Base-by-base conservation (phyloP, 2,329 filamentous ascomycete genomes). In the Trichoderma guizhouense region DNA sequence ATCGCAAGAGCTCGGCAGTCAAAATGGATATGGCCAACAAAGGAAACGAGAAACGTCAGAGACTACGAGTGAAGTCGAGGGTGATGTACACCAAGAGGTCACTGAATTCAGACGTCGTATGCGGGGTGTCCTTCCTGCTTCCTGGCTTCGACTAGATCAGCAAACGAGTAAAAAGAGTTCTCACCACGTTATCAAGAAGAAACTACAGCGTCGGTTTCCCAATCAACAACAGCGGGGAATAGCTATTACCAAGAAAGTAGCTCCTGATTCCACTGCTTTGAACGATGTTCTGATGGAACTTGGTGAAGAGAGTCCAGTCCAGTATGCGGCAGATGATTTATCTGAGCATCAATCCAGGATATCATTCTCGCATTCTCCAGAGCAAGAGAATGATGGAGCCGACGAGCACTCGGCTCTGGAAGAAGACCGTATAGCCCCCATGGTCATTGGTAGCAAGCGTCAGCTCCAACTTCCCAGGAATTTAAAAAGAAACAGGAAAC, bases 81-180 rank as follows among this genome's bases (percentile, higher is more conserved):
- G 76, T 4, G 77, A 75, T n/a, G 80, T 81, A 11, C 80, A 81
- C 2, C 83, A 87, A 28, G 76, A 81, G 14, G 81, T 81, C n/a
- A 78, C 82, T 30, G 78, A 76, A 24, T 81, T 83, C 71, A 81
- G 82, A 43, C 85, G 80, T 67, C 83, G 84, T 66, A 88, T 91
- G 62, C 84, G 84, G 68, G 89, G 89, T 26, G 89, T 91, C 8
- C 83, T 91, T 58, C 90, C 90, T 51, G 90, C 90, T n/a, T 92
- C 90, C 7, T 91, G 89, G 87, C 83, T 91, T 70, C 86, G 89
- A 55, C 78, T 92, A 28, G 88, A 91, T 76, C 85, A 87, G 71
- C 82, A 85, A 70, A 74, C 80, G 34, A 79, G 76, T 74, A 77
- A 77, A 18, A 76, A 77, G 71, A 82, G 79, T 69, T 76, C 75